Base-by-base conservation (phyloP, 176 grass and related monocot species). In the Stipa capillata region DNA sequence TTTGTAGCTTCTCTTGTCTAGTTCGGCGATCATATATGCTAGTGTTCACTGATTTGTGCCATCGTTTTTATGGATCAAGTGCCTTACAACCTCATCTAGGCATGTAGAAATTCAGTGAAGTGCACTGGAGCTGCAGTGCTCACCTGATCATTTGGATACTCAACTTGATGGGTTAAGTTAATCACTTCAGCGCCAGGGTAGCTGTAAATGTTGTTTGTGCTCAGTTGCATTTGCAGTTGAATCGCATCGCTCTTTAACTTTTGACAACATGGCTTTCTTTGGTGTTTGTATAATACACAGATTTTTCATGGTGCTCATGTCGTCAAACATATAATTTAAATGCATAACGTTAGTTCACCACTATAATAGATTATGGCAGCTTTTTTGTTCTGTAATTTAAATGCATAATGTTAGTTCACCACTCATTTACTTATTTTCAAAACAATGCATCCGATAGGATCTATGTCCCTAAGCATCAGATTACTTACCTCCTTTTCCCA, bases 211-310 rank as follows among this genome's bases (percentile, higher is more conserved):
- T 25, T 4, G 28, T 74, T 72, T 32, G 7, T 48, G 40, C n/a
- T 67, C 2, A 11, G 32, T 18, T 81, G 59, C 80, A 79, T 83
- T 50, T 83, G 42, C 40, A 32, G 37, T 41, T 73, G 39, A 69
- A 4, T 73, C 35, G 0, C 51, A 45, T 20, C 3, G 1, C 12
- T 47, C 14, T 47, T 56, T 2, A 50, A 60, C 8, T 49, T 82
- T 69, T 20, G 15, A 12, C 0, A 44, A n/a, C 2, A 32, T 39
- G 51, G 17, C 18, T 83, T 57, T 78, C 28, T 56, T 65, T 79
- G 21, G 1, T 42, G 14, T 59, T 55, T 50, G 3, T 73, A 57
- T 49, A 60, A 18, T 59, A 44, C 9, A 14, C 70, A 41, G 69
- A 33, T 32, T 20, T 77, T 16, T 9, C 40, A 6, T 13, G 5